Evolutionary conservation across 2,329 filamentous ascomycete species (phyloP).

Genomic region (Alternaria panax): DNA sequence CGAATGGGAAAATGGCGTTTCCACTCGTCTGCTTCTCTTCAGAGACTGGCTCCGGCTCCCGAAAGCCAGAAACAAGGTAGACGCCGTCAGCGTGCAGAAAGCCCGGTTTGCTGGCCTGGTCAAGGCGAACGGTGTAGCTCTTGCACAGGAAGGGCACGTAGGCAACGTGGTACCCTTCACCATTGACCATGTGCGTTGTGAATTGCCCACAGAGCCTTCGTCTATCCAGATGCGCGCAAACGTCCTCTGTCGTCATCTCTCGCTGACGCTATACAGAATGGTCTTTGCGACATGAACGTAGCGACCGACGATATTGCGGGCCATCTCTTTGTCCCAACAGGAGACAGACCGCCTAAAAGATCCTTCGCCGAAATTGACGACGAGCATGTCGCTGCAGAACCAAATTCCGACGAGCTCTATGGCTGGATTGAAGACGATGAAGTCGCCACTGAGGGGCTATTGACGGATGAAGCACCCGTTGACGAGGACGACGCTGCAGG

Average conservation of each 20-base stretch:
- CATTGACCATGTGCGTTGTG: constrained; percentile 56
- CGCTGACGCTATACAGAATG: constrained; percentile 39
- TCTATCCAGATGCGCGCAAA: constrained; percentile 22
- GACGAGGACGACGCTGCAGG: constrained; percentile 21
- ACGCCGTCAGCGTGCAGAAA: constrained; percentile 41
- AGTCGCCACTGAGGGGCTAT: constrained; percentile 51
- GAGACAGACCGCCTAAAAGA: constrained; percentile 63
- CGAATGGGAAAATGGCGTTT: constrained; percentile 81
- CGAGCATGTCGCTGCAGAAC: constrained; percentile 69
- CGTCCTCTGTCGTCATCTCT: constrained; percentile 22
- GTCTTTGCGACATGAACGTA: constrained; percentile 43
- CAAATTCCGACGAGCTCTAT: constrained; percentile 70
- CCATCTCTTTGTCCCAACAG: constrained; percentile 26
- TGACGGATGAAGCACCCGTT: constrained; percentile 43
- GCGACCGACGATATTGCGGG: constrained; percentile 42
- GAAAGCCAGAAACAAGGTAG: constrained; percentile 33
- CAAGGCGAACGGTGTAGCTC: constrained; percentile 52
- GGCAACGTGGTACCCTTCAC: constrained; percentile 60
- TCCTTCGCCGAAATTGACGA: constrained; percentile 64
- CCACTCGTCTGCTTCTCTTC: constrained; percentile 78
- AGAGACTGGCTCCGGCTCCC: constrained; percentile 66
- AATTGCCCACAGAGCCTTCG: constrained; percentile 37
- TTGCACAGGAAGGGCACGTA: constrained; percentile 52
- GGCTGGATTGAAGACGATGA: constrained; percentile 73
- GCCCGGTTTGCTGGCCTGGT: constrained; percentile 55